Evolutionary conservation across 257 asterid genomes (phyloP), one percentile per base, ranked within the genome.

Genomic region (Nicotiana sylvestris): DNA sequence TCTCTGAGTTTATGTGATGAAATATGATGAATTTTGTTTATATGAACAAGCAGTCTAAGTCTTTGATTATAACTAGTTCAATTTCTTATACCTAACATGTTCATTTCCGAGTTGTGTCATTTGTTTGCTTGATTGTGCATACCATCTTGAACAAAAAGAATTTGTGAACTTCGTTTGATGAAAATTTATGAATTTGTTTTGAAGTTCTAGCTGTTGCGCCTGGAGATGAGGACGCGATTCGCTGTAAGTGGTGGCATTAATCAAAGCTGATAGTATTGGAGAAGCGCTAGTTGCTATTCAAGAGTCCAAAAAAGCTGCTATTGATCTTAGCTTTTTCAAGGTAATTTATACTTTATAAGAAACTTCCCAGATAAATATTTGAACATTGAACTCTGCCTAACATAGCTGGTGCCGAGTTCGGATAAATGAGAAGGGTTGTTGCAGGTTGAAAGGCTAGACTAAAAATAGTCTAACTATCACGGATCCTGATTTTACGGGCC

Each of bases 201-300:
- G 57, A 69, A 95, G 99, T 95, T 88, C 93, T 95, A 29, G 84
- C 92, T 64, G 84, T 88, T 82, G 88, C 92, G 27, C 97, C 97
- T 81, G 91, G 90, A 61, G 98, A 95, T 81, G 99, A 92, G 87
- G 99, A 92, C 51, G 99, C 99, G 35, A 80, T 91, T 46, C 85
- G 88, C 76, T 95, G 96, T 78, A 93, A 86, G 82, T 95, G 25
- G 97, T 93, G 87, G 97, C 97, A 11, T 85, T 95, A 87, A 85
- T 95, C 72, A 91, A 88, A 84, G 88, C 84, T 55, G 93, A 92
- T 55, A 81, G 77, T 81, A 83, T 91, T 6, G 97, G 91, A 11
- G 91, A 86, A 78, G 97, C 99, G 62, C 83, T 92, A 16, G 66
- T 84, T 35, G 84, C 96, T 4, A 93, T 93, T 80, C 85, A 87